Percentiles rank a stretch among this genome's conserved stretches.
These are phyloP conservation scores for Tremella yokohamensis DNA, from an alignment of 768 basidiomycete species.

Conservation along the genomic window DNA sequence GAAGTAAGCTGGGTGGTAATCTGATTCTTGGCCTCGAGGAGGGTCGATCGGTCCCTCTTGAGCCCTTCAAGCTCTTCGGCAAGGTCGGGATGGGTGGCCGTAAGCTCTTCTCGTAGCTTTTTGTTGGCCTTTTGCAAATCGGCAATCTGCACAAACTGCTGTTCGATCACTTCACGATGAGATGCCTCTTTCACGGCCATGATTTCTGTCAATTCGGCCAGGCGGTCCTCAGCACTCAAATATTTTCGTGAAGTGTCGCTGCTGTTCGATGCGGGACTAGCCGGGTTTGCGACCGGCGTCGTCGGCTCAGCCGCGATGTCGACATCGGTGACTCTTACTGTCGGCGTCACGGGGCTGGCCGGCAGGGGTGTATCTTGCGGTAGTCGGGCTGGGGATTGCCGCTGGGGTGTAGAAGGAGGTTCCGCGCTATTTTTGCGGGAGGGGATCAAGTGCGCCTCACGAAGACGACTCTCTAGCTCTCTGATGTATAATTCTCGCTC, in stretches of 20 bases:
- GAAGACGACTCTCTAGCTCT: slow-evolving; percentile 53
- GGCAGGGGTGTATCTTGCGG: not conserved
- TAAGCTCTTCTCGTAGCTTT: slow-evolving; percentile 63
- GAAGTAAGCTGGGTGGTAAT: not conserved
- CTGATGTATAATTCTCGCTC: slow-evolving; percentile 89
- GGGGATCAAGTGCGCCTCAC: slow-evolving; percentile 45
- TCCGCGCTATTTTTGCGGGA: slow-evolving; percentile 40
- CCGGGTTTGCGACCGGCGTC: not conserved
- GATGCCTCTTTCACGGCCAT: slow-evolving; percentile 96
- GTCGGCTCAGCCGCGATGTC: not conserved
- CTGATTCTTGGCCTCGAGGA: slow-evolving; percentile 1
- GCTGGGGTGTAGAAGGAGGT: slow-evolving; percentile 2
- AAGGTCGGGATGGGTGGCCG: slow-evolving; percentile 5
- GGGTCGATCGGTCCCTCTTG: not conserved
- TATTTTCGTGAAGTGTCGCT: not conserved
- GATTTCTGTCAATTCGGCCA: slow-evolving; percentile 3
- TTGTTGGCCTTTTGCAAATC: slow-evolving; percentile 69
- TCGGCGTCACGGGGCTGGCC: not conserved
- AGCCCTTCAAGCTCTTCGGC: slow-evolving; percentile 51
- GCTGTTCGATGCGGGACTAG: not conserved
- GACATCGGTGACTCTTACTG: not conserved
- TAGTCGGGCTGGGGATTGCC: not conserved
- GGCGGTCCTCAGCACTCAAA: not conserved
- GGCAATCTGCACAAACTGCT: slow-evolving; percentile 63
- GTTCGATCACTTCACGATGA: slow-evolving; percentile 75